Conservation (phyloP, 495 filamentous ascomycete species). For the Friedmanniomyces endolithicus region DNA sequence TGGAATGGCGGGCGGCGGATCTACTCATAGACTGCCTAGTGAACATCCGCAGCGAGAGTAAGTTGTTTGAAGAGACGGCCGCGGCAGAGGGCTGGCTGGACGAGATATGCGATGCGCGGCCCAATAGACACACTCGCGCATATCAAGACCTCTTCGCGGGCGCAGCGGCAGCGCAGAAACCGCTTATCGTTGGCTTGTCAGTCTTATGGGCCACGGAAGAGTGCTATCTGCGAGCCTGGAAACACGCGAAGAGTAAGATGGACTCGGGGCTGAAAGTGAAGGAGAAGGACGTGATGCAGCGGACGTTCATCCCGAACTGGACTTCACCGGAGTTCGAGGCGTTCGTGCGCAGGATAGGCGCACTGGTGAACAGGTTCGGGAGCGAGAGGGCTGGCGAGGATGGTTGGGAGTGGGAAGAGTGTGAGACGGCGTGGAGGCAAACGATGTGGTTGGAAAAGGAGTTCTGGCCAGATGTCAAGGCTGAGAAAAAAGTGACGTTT, state of each 20-base stretch:
- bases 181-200: conserved; percentile 12
- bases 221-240: conserved; percentile 18
- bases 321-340: conserved; percentile 15
- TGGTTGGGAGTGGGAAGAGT: conserved; percentile 17
- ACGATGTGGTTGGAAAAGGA: conserved; percentile 16
- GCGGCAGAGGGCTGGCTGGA: conserved; percentile 13
- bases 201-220: conserved; percentile 20
- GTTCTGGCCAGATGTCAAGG: conserved; percentile 17
- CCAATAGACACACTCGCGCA: conserved; percentile 13
- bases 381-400: conserved; percentile 2
- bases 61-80: conserved; percentile 16
- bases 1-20: conserved; percentile 16
- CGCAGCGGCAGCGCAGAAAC: conserved; percentile 9
- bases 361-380: conserved; percentile 15
- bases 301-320: conserved; percentile 20
- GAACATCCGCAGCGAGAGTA: conserved; percentile 13
- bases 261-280: conserved; percentile 1
- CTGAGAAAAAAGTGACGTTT: background rate
- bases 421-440: conserved; percentile 16
- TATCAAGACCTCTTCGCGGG: conserved; percentile 20
- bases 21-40: conserved; percentile 12
- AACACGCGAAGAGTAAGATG: conserved; percentile 5
- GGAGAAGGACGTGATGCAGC: conserved; percentile 19
- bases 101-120: conserved; percentile 8
- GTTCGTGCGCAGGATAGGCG: conserved; percentile 16